Percentiles rank a stretch among this genome's conserved stretches.
Conservation (phyloP, 192 early-diverging fungal genomes). For the Coemansia nantahalensis region DNA sequence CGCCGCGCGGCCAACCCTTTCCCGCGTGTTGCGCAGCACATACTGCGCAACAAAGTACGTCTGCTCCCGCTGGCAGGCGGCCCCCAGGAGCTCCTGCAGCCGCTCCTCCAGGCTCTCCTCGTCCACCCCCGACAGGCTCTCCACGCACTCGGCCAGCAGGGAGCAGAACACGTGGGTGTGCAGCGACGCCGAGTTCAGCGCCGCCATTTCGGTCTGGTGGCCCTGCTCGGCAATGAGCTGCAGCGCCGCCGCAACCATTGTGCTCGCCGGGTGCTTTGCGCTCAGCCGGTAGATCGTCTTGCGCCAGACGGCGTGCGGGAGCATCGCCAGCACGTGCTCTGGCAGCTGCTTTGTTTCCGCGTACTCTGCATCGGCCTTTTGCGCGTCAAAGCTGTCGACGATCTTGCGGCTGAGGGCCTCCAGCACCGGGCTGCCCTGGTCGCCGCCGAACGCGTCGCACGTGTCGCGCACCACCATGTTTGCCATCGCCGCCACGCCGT, state of each 20-base stretch:
- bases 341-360: constrained; percentile 53
- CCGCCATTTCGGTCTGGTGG: constrained; percentile 63
- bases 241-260: constrained; percentile 62
- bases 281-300: constrained; percentile 64
- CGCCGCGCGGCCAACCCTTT: constrained; percentile 23
- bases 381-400: constrained; percentile 61
- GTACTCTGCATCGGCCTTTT: constrained; percentile 55
- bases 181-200: constrained; percentile 63
- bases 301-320: constrained; percentile 63
- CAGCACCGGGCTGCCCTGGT: constrained; percentile 9
- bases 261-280: constrained; percentile 60
- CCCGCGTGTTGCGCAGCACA: constrained; percentile 18
- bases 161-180: constrained; percentile 65
- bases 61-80: constrained; percentile 38
- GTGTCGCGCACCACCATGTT: constrained; percentile 31
- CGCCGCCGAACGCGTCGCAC: constrained; percentile 4
- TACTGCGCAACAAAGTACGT: constrained; percentile 46
- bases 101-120: constrained; percentile 57
- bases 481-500: constrained; percentile 45
- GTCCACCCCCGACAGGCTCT: constrained; percentile 57
- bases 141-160: constrained; percentile 61
- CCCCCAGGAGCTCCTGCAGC: constrained; percentile 55
- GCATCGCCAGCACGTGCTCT: constrained; percentile 58
- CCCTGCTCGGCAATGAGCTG: constrained; percentile 66
- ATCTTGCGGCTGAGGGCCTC: constrained; percentile 58